A percentile compares a stretch with the other conserved stretches of the same genome.
Conservation (phyloP, 169 alveolate species). For the Plasmodium vivax region DNA sequence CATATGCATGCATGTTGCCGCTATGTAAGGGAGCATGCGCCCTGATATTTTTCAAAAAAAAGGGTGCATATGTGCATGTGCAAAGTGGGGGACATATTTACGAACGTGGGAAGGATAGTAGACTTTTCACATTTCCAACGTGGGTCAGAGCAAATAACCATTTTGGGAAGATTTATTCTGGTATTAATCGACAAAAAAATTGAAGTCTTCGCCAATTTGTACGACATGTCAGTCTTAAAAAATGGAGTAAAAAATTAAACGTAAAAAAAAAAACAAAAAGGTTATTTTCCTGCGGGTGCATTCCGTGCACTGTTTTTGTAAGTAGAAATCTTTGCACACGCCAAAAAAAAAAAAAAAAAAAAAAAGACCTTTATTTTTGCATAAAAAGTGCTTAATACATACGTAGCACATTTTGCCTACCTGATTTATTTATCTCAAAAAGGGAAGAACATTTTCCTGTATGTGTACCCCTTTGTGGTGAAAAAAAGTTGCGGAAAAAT, state of each 20-base stretch:
- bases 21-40: not conserved
- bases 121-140: not conserved
- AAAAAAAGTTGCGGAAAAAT: not conserved
- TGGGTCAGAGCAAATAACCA: not conserved
- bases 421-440: not conserved
- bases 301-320: not conserved
- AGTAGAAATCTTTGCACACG: conserved; percentile 5
- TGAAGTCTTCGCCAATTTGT: not conserved
- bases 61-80: not conserved
- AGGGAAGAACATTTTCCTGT: not conserved
- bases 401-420: not conserved
- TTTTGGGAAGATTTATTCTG: not conserved
- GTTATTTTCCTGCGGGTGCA: not conserved
- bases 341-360: conserved; percentile 7
- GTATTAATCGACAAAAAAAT: not conserved
- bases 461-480: not conserved
- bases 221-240: not conserved
- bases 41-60: not conserved
- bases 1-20: not conserved
- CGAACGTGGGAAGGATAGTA: not conserved
- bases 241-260: not conserved
- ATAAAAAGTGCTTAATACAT: not conserved
- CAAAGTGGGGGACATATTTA: not conserved
- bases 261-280: not conserved
- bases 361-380: not conserved